Evolutionary conservation across 2,329 filamentous ascomycete species (phyloP), one percentile per base, ranked within the genome.

Genomic region (Aspergillus arachidicola): DNA sequence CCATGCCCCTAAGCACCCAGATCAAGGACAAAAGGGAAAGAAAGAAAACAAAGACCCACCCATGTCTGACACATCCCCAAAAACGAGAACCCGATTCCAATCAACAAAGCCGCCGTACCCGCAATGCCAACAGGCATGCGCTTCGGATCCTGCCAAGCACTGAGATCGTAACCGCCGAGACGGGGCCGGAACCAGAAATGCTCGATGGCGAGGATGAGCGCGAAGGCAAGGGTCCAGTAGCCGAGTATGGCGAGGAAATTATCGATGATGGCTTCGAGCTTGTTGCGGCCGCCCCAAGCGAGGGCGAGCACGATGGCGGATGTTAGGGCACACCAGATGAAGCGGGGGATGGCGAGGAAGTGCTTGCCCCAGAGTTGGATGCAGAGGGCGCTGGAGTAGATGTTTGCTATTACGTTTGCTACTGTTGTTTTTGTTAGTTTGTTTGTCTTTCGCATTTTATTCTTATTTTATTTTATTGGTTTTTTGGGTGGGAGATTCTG

Each of bases 141-240:
- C 10, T 65, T 59, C 19, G 55, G 62, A 41, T 69, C 66, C 38
- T 69, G 65, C 68, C 68, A 70, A 12, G 59, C 68, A 6, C 60
- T 61, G 4, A 70, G 53, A 32, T 69, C 68, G 41, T 70, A 70
- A 1, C 67, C 67, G 19, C 66, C 63, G 16, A 64, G 55, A 6
- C 59, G 55, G 5, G 61, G 68, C 6, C 68, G 67, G 59, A 70
- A 70, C n/a, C 45, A 63, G 51, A 62, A 67, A 43, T 63, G 57
- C 34, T 71, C 69, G 19, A 69, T 60, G 41, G 62, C 58, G 6
- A 71, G 54, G 36, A 71, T 67, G 26, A 64, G 16, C 1, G 53
- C 62, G 51, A 70, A 71, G 14, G 65, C 58, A 10, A 71, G 56
- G 11, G 68, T 70, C 69, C 69, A 71, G 51, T 71, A 71, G 43